phyloP scores from a whole-genome alignment of 2,329 filamentous ascomycete species.

The Gremmenia infestans region DNA sequence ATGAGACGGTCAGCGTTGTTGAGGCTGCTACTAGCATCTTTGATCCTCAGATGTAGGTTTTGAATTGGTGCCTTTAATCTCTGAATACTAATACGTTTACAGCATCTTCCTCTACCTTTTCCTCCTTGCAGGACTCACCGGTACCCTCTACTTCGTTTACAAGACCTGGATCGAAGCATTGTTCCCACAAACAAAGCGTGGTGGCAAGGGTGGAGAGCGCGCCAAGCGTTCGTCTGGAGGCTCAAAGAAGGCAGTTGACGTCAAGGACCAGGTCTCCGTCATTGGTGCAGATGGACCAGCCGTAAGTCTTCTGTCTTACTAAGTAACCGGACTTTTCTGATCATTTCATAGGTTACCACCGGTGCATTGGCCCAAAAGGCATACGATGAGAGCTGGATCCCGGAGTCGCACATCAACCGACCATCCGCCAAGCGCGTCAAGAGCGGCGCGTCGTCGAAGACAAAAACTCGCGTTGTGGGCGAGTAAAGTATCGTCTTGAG shows the following conservation, averaged over 20 bases:
- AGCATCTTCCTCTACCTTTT: slow-evolving; percentile 98
- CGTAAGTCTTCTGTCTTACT: slow-evolving; percentile 2
- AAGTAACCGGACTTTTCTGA: background rate
- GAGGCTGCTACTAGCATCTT: slow-evolving; percentile 88
- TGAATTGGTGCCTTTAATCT: background rate
- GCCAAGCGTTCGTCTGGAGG: slow-evolving; percentile 56
- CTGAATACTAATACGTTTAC: slow-evolving; percentile 17
- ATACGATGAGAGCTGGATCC: slow-evolving; percentile 33
- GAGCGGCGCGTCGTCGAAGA: slow-evolving; percentile 38
- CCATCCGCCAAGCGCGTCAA: slow-evolving; percentile 67
- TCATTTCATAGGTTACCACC: slow-evolving; percentile 19
- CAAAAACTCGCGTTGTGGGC: slow-evolving; percentile 17
- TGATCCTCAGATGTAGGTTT: slow-evolving; percentile 85
- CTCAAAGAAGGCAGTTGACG: slow-evolving; percentile 61
- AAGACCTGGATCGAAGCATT: slow-evolving; percentile 95
- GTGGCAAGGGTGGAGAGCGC: slow-evolving; percentile 35
- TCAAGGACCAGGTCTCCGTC: slow-evolving; percentile 52
- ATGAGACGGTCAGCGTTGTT: slow-evolving; percentile 78
- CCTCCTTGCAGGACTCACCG: slow-evolving; percentile 71
- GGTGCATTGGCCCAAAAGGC: slow-evolving; percentile 27
- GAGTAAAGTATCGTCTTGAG: slow-evolving; percentile 1
- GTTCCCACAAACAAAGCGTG: slow-evolving; percentile 79
- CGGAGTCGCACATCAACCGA: slow-evolving; percentile 72
- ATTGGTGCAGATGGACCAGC: slow-evolving; percentile 50
- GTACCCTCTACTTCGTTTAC: slow-evolving; percentile 93